Conservation (phyloP, 768 basidiomycete species). For the Lentinula raphanica region DNA sequence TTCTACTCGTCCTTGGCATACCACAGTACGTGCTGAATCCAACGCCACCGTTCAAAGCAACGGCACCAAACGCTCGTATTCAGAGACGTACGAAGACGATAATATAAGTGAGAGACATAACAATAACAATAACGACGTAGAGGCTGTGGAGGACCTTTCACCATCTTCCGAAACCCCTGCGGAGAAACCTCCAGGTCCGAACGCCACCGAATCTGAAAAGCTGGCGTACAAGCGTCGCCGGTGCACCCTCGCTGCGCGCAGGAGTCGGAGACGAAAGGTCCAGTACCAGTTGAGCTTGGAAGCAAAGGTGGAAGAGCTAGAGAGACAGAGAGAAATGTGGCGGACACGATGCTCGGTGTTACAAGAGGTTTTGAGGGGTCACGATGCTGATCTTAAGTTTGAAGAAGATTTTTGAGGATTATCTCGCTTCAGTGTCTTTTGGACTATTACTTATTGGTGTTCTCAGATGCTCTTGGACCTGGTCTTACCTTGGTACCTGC, state of each 20-base stretch:
- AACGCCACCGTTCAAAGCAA: conserved; percentile 66
- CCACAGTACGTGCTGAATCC: conserved; percentile 47
- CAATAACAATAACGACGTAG: neutral
- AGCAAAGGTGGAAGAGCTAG: conserved; percentile 32
- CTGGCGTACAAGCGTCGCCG: conserved; percentile 63
- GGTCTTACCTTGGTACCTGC: too few species aligned
- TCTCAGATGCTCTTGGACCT: too few species aligned
- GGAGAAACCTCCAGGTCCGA: conserved; percentile 15
- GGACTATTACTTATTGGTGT: too few species aligned
- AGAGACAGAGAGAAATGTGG: conserved; percentile 43
- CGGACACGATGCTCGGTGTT: conserved; percentile 28
- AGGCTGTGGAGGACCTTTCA: too few species aligned
- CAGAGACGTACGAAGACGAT: conserved; percentile 23
- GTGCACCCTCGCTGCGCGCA: conserved; percentile 66
- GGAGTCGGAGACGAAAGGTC: conserved; percentile 59
- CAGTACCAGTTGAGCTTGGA: conserved; percentile 57
- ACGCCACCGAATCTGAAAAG: conserved; percentile 39
- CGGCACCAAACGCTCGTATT: conserved; percentile 57
- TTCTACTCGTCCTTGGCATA: conserved; percentile 74
- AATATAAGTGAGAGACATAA: neutral
- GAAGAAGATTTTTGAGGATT: conserved; percentile 3
- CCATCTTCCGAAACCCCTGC: neutral
- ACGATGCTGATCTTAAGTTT: neutral
- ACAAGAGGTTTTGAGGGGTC: conserved; percentile 1
- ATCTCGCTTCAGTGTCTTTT: neutral